Evolutionary conservation across 2,329 filamentous ascomycete genomes (phyloP).

Genomic region (Chrysoporthe deuterocubensis): DNA sequence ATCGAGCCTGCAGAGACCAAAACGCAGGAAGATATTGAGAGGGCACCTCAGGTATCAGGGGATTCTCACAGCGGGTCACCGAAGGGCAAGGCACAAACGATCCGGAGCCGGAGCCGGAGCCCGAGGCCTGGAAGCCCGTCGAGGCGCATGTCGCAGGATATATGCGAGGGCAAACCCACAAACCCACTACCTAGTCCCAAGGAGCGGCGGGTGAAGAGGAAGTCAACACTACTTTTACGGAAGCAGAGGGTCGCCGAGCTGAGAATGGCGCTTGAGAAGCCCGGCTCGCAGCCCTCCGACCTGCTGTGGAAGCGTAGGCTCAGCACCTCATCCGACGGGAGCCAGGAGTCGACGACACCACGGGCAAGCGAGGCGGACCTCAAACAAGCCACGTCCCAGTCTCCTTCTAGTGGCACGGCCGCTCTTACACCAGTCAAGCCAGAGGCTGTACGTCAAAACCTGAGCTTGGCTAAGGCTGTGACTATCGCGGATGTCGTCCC

Average conservation of each 20-base stretch:
- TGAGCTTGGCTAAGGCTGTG: conserved; percentile 21
- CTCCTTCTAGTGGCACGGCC: background rate
- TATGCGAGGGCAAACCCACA: background rate
- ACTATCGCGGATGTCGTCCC: conserved; percentile 27
- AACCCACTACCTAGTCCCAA: conserved; percentile 26
- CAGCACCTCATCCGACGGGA: conserved; percentile 21
- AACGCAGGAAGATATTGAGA: background rate
- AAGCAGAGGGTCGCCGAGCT: conserved; percentile 22
- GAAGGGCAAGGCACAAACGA: conserved; percentile 21
- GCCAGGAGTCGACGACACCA: conserved; percentile 7
- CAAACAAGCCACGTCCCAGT: conserved; percentile 25
- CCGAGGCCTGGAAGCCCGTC: background rate
- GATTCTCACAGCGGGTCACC: background rate
- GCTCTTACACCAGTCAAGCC: background rate
- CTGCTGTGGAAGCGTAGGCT: conserved; percentile 24
- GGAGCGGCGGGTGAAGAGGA: conserved; percentile 29
- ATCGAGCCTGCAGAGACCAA: conserved; percentile 2
- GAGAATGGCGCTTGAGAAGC: conserved; percentile 20
- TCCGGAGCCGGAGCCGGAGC: background rate
- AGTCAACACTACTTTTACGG: conserved; percentile 19
- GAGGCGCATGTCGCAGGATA: background rate
- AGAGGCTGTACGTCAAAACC: background rate
- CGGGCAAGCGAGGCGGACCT: conserved; percentile 30
- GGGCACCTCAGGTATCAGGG: background rate
- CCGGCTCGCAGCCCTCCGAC: conserved; percentile 24